Evolutionary conservation across 257 asterid genomes (phyloP), one percentile per base, ranked within the genome.

Genomic region (Solanum sejunctum): DNA sequence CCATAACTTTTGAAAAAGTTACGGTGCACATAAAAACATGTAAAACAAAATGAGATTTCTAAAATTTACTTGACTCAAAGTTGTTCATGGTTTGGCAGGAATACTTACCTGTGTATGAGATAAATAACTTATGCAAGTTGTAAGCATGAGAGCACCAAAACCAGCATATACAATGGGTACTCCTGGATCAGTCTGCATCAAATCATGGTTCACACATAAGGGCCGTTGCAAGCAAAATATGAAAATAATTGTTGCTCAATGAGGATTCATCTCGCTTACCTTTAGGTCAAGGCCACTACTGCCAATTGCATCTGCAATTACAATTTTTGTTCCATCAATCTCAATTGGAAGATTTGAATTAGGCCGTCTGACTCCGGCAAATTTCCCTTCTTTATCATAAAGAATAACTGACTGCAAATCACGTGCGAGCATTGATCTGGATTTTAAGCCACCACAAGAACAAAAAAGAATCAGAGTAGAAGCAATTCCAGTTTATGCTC

Each of bases 131-230:
- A 97, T 87, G 90, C 97, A 92, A n/a, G 99, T 95, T 15, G 99
- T 94, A 91, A 97, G 98, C 99, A 97, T 97, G 23, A 95, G 87
- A 86, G 93, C 92, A 80, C 98, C 99, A 87, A 97, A 97, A 78
- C 99, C 99, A 83, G 98, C 96, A 79, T 97, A 95, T 66, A 95
- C 98, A 72, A 94, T 73, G 18, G 99, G 98, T 85, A 97, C 98
- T 51, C 98, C 98, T 4, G 98, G 99, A 83, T 97, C 99, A 58
- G 81, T 83, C 85, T 83, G 81, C 60, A 23, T 20, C 23, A 75
- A 69, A 66, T 12, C 51, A 66, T 32, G 52, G 78, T 63, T 82
- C 43, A 23, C n/a, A 39, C 36, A 18, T 66, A 32, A 83, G 39
- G 51, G 32, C 47, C 12, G 18, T 66, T 2, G 15, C 72, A 73